Evolutionary conservation across 352 stramenopile species (phyloP).

Genomic region (Phytophthora hibernalis): DNA sequence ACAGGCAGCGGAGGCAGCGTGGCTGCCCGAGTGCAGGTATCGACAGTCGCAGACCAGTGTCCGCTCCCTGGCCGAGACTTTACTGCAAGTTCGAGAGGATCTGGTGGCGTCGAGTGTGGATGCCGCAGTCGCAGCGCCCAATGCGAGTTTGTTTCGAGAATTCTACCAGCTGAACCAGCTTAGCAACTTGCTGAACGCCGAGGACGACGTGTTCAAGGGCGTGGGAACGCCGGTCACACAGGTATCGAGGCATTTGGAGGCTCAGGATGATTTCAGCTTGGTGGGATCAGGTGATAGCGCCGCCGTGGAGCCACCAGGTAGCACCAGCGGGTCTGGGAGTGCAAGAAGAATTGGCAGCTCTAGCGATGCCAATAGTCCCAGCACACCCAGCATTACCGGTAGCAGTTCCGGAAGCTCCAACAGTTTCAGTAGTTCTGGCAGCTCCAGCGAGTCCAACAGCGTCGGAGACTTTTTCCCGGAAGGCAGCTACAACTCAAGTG

Average conservation of each 20-base stretch:
- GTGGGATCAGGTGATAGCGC: constrained; percentile 15
- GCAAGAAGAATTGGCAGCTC: background rate
- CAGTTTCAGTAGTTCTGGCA: constrained; percentile 12
- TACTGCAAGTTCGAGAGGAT: constrained; percentile 39
- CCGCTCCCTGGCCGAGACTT: constrained; percentile 40
- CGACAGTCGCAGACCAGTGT: constrained; percentile 38
- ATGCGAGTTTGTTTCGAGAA: constrained; percentile 37
- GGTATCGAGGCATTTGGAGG: constrained; percentile 24
- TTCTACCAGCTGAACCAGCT: constrained; percentile 38
- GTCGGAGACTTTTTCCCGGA: constrained; percentile 13
- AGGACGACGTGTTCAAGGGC: constrained; percentile 13
- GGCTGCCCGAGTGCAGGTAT: constrained; percentile 44
- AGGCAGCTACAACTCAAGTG: constrained; percentile 29
- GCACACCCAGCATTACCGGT: background rate
- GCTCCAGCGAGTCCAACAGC: constrained; percentile 21
- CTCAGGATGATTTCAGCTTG: constrained; percentile 20
- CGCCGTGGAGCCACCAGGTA: constrained; percentile 17
- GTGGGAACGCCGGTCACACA: constrained; percentile 13
- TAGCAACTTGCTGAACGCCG: constrained; percentile 24
- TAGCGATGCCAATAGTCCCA: background rate
- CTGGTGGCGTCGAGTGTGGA: constrained; percentile 6
- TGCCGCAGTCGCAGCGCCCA: constrained; percentile 16
- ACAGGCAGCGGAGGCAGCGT: constrained; percentile 18
- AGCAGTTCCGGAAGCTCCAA: background rate
- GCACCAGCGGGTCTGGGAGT: background rate